Base-by-base conservation (phyloP, 1,139 yeast genomes). In the Hansenula sp. region DNA sequence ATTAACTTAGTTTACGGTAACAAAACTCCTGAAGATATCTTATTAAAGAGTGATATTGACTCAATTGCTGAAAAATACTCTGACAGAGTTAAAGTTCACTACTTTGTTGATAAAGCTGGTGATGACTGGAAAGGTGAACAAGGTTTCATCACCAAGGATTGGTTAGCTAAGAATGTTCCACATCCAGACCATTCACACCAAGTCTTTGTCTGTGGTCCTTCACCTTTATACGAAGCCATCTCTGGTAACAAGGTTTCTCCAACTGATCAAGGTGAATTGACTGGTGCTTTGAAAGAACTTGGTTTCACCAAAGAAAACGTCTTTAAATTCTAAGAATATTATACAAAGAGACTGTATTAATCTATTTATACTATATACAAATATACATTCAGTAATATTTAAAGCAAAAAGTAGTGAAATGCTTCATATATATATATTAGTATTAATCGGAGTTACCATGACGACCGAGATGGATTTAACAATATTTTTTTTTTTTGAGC, bases 181-280 rank as follows among this genome's bases (percentile, higher is more conserved):
- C 73, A 77, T 48, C 70, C 82, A 40, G 68, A 77, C 48, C 79
- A 69, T 50, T 72, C 79, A 55, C 70, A 82, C 61, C 80, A 86
- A 65, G 75, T 86, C 50, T 82, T 89, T 62, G 82, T 86, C 52
- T 88, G 97, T 71, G 98, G 96, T 53, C 95, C 96, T 42, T 92
- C 94, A 57, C 86, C 88, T 41, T 70, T 88, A 68, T 79, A 82
- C 73, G 73, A 85, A 53, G 84, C 96, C 52, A 63, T 89, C 53
- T 88, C 96, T 32, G 99, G 98, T 60, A 65, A 67, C 56, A 92
- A 92, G 76, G 73, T 68, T 36, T 81, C 95, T 40, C 95, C 97
- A 55, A 60, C 82, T 43, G 97, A 90, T 61, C 98, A 92, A 71
- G 98, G 98, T 65, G 96, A 87, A 67, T 77, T 94, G 44, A 71